Percentiles rank a stretch among this genome's conserved stretches.
phyloP scores from a whole-genome alignment of 345 rosid species.

The Eutrema yunnanense region DNA sequence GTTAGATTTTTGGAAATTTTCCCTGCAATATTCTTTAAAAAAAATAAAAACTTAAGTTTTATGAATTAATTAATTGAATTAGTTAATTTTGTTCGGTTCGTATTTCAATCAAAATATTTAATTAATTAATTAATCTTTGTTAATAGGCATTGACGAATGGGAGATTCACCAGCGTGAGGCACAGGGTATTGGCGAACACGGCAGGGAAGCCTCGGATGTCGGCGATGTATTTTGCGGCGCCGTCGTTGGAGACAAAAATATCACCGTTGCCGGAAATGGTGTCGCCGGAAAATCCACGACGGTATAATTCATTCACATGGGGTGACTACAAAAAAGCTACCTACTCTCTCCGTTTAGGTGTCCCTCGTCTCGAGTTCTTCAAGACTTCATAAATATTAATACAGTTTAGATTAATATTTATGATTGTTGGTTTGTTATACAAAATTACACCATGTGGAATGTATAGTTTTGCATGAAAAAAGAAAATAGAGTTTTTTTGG shows the following conservation, averaged over 20 bases:
- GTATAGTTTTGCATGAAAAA: neutral
- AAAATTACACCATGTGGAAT: conserved; percentile 7
- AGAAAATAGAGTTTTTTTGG: no score
- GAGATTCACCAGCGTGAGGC: conserved; percentile 76
- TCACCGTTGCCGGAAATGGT: conserved; percentile 54
- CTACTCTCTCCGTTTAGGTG: conserved; percentile 60
- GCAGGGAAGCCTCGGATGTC: conserved; percentile 64
- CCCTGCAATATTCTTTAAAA: no score
- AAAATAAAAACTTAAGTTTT: no score
- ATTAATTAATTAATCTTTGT: neutral
- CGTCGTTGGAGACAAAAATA: conserved; percentile 52
- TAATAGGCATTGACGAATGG: conserved; percentile 80
- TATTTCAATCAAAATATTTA: neutral
- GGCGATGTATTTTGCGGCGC: conserved; percentile 82
- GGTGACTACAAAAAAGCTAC: conserved; percentile 69
- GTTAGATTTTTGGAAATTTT: no score
- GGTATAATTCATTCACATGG: conserved; percentile 76
- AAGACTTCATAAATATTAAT: conserved; percentile 15
- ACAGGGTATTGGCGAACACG: conserved; percentile 63
- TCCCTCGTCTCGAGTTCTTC: conserved; percentile 62
- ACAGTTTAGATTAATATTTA: neutral
- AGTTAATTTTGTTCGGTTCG: neutral
- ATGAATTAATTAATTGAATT: no score
- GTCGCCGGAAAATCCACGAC: conserved; percentile 40
- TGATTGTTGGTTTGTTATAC: conserved; percentile 6